These are phyloP conservation scores for Cinchona pubescens DNA, from an alignment of 257 asterid species.

Conservation along the genomic window DNA sequence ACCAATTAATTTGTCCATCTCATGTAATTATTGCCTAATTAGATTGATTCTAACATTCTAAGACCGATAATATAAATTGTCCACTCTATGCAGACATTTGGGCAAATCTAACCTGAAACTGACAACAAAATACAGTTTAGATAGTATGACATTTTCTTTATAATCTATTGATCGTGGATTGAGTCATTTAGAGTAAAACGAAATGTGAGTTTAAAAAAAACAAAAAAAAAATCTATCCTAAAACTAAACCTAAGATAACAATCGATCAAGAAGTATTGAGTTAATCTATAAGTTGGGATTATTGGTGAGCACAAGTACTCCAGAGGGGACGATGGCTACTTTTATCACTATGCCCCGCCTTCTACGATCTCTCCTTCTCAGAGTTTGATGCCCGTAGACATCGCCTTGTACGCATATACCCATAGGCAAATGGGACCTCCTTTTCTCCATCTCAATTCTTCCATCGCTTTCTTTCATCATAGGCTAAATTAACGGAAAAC, in stretches of 20 bases:
- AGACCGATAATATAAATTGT: neutral
- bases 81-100: neutral
- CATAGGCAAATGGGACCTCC: conserved; percentile 37
- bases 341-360: conserved; percentile 3
- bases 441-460: conserved; percentile 34
- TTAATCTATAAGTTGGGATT: neutral
- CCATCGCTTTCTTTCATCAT: conserved; percentile 48
- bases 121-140: no score
- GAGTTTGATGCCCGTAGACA: neutral
- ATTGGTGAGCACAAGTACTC: conserved; percentile 8
- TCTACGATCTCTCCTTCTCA: conserved; percentile 6
- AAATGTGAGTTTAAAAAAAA: no score
- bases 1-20: neutral
- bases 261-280: neutral
- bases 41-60: neutral
- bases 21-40: conserved; percentile 6
- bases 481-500: conserved; percentile 32
- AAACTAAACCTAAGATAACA: neutral
- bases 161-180: no score
- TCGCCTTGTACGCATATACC: conserved; percentile 3
- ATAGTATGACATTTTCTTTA: no score
- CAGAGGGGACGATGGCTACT: conserved; percentile 40
- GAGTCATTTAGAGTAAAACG: no score
- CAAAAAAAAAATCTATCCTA: neutral
- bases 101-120: neutral